These are phyloP conservation scores for Arxiozyma heterogenica DNA, from an alignment of 1,139 yeast genomes.

Conservation along the genomic window DNA sequence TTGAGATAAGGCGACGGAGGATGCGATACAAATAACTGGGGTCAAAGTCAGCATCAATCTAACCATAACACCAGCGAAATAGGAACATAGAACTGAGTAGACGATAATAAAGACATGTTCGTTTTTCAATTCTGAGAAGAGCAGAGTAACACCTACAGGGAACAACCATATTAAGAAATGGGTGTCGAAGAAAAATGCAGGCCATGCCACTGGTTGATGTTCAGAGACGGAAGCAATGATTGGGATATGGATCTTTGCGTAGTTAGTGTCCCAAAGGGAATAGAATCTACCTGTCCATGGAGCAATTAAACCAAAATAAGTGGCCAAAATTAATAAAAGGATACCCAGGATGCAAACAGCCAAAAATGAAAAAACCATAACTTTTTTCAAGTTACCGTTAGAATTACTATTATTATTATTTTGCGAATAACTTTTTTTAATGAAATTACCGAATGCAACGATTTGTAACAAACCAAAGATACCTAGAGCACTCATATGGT, in stretches of 20 bases:
- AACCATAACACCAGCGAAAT: conserved; percentile 99
- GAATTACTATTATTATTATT: no score
- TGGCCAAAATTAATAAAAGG: conserved; percentile 64
- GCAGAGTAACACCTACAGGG: conserved; percentile 92
- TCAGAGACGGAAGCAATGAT: conserved; percentile 98
- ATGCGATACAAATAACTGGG: conserved; percentile 88
- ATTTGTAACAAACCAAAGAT: conserved; percentile 92
- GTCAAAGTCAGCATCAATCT: conserved; percentile 95
- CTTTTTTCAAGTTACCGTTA: conserved; percentile 47
- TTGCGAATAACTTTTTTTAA: conserved; percentile 43
- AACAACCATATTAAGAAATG: conserved; percentile 91
- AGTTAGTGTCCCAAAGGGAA: conserved; percentile 95
- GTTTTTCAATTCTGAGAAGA: conserved; percentile 81
- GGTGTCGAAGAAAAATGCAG: conserved; percentile 91
- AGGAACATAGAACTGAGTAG: conserved; percentile 84
- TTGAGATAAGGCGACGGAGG: conserved; percentile 79
- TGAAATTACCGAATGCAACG: conserved; percentile 77
- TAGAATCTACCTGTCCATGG: conserved; percentile 99
- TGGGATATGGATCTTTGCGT: conserved; percentile 96
- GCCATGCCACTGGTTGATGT: conserved; percentile 99
- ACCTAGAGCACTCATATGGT: conserved; percentile 98
- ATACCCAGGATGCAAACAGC: conserved; percentile 55
- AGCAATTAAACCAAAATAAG: conserved; percentile 88
- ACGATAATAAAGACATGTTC: conserved; percentile 91
- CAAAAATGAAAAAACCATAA: conserved; percentile 53